Evolutionary conservation across 2,329 filamentous ascomycete genomes (phyloP), one percentile per base, ranked within the genome.

Genomic region (Chaetomium sp.): DNA sequence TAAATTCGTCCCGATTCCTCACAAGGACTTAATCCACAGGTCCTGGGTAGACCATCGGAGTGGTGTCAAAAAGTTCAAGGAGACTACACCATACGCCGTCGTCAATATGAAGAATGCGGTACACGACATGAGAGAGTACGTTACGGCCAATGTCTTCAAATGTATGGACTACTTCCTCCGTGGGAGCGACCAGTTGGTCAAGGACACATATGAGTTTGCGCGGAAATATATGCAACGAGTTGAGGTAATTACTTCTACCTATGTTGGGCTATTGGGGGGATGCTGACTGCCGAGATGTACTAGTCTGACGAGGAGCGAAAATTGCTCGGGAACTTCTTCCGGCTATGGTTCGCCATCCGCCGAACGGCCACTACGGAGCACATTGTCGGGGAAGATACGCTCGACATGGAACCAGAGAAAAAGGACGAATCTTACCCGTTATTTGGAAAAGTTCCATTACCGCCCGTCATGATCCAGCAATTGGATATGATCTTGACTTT

Each of bases 401-500:
- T 67, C 16, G 65, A 65, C 38, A 67, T 67, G 62, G 38, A 58
- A 16, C 62, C 65, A 1, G 65, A 62, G 49, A 60, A 19, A 13
- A 35, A 62, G n/a, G 62, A 64, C 23, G 38, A 47, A 19, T 67
- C 65, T 13, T 67, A 25, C 25, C 65, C 65, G 3, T 50, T 64
- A 4, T 60, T 65, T 13, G 62, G 62, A 3, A 65, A 67, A 31
- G 42, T 67, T 19, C 65, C 65, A 2, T 38, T 67, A 6, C 65
- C 65, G 5, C 62, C 65, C 3, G 65, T 67, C 55, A 63, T 67
- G 63, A 67, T 67, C 19, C 63, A 67, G 42, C 65, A 67, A 21
- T 57, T 67, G 54, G 65, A 67, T 33, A 65, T 65, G 49, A 62
- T 67, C 27, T 29, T 67, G 55, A 65, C 60, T 3, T 45, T 67